Evolutionary conservation across 2,329 filamentous ascomycete species (phyloP).

Genomic region (Ophiognomonia clavigignenti-juglandacearum): DNA sequence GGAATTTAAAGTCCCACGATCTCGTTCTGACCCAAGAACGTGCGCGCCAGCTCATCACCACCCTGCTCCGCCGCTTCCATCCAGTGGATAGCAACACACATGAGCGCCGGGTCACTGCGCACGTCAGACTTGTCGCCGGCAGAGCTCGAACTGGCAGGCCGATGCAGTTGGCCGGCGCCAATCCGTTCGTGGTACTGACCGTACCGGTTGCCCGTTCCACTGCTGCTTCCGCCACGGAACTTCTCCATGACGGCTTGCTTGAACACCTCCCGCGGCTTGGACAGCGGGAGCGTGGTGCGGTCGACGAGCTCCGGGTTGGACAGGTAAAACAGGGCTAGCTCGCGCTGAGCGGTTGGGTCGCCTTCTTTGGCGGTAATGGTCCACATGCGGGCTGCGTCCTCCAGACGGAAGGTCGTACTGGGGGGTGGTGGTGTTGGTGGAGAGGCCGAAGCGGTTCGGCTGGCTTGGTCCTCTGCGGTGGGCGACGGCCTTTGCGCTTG

Average conservation of each 20-base stretch:
- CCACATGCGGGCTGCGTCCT: slow-evolving; percentile 84
- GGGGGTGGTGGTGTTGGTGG: slow-evolving; percentile 41
- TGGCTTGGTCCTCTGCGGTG: slow-evolving; percentile 13
- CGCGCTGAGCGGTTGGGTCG: slow-evolving; percentile 80
- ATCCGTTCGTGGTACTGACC: slow-evolving; percentile 21
- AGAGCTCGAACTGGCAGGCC: slow-evolving; percentile 15
- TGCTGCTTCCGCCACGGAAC: slow-evolving; percentile 42
- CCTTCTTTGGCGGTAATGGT: slow-evolving; percentile 93
- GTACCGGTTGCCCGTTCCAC: slow-evolving; percentile 26
- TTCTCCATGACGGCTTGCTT: slow-evolving; percentile 79
- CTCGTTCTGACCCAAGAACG: slow-evolving; percentile 65
- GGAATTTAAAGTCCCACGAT: slow-evolving; percentile 8
- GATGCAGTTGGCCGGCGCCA: slow-evolving; percentile 16
- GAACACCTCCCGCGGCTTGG: slow-evolving; percentile 82
- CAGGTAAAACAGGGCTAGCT: slow-evolving; percentile 89
- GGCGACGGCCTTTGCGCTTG: slow-evolving; percentile 16
- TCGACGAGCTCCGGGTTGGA: slow-evolving; percentile 83
- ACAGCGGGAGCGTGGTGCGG: slow-evolving; percentile 76
- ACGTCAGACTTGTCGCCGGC: slow-evolving; percentile 34
- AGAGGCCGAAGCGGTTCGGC: slow-evolving; percentile 26
- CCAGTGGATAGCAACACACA: slow-evolving; percentile 96
- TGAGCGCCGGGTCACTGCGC: slow-evolving; percentile 75
- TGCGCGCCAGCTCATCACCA: slow-evolving; percentile 80
- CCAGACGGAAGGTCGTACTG: slow-evolving; percentile 62
- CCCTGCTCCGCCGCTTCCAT: slow-evolving; percentile 85